A percentile compares a stretch with the other conserved stretches of the same genome.
Conservation (phyloP, 352 stramenopile genomes). For the Phytopythium vexans region DNA sequence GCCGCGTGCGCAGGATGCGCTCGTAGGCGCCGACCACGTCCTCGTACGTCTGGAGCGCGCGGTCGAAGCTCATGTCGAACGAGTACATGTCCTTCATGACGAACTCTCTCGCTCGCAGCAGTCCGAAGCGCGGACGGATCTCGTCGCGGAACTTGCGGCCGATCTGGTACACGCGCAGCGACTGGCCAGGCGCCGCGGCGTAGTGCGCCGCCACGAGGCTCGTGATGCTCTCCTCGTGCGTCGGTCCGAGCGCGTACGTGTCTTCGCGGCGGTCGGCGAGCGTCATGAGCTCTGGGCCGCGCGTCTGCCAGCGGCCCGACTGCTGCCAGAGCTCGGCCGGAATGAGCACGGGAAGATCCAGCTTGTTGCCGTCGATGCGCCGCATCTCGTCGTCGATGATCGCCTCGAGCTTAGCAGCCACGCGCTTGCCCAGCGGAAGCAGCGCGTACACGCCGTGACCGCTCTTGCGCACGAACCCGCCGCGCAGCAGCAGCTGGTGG, state of each 20-base stretch:
- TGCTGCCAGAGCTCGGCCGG: slow-evolving; percentile 77
- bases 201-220: slow-evolving; percentile 73
- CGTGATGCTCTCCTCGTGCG: slow-evolving; percentile 84
- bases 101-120: slow-evolving; percentile 83
- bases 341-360: slow-evolving; percentile 78
- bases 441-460: slow-evolving; percentile 79
- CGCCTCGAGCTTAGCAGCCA: slow-evolving; percentile 74
- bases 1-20: slow-evolving; percentile 54
- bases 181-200: slow-evolving; percentile 24
- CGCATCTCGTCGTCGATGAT: slow-evolving; percentile 84
- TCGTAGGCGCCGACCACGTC: slow-evolving; percentile 81
- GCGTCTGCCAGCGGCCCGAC: slow-evolving; percentile 80
- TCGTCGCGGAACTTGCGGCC: slow-evolving; percentile 88
- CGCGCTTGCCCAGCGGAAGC: slow-evolving; percentile 70
- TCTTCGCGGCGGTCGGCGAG: slow-evolving; percentile 74
- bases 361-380: slow-evolving; percentile 75
- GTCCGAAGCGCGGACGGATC: slow-evolving; percentile 80
- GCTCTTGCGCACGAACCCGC: slow-evolving; percentile 84
- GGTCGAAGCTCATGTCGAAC: slow-evolving; percentile 69
- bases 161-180: slow-evolving; percentile 84
- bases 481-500: slow-evolving; percentile 81
- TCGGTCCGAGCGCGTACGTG: slow-evolving; percentile 67
- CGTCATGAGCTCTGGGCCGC: slow-evolving; percentile 80
- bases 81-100: slow-evolving; percentile 93
- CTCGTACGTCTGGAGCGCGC: slow-evolving; percentile 68